These are phyloP conservation scores for Agaricus bisporus DNA, from an alignment of 768 basidiomycete species.

Conservation along the genomic window DNA sequence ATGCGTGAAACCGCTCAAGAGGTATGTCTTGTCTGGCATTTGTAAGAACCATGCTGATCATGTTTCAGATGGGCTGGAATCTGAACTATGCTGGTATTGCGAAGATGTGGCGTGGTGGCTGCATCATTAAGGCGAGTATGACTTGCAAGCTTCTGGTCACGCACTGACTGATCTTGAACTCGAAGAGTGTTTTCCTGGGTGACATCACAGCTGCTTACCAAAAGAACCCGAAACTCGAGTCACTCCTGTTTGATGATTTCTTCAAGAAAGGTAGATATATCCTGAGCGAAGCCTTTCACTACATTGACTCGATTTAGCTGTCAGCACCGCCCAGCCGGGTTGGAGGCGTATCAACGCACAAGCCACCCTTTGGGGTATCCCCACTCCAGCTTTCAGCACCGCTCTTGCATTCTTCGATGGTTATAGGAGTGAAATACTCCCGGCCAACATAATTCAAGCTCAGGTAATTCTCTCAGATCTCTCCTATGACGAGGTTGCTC, in stretches of 20 bases:
- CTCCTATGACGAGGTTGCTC: not conserved
- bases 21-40: conserved; percentile 29
- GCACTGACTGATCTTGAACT: not conserved
- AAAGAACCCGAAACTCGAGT: conserved; percentile 82
- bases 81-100: conserved; percentile 98
- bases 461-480: conserved; percentile 44
- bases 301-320: conserved; percentile 39
- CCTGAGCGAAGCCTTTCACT: not conserved
- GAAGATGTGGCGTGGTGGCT: conserved; percentile 99
- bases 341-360: conserved; percentile 98
- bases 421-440: conserved; percentile 91
- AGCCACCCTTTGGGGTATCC: conserved; percentile 95
- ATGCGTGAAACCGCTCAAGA: conserved; percentile 98
- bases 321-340: conserved; percentile 92
- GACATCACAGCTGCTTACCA: conserved; percentile 90
- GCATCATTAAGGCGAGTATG: conserved; percentile 84
- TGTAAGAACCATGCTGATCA: not conserved
- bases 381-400: conserved; percentile 96
- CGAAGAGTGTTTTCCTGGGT: conserved; percentile 82
- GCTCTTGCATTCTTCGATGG: conserved; percentile 99
- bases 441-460: conserved; percentile 91
- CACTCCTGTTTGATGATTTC: conserved; percentile 93
- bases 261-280: conserved; percentile 75
- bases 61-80: conserved; percentile 66
- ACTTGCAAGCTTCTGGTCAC: not conserved